Conservation (phyloP, 176 grass and related monocot species). For the Rhynchospora pubera region DNA sequence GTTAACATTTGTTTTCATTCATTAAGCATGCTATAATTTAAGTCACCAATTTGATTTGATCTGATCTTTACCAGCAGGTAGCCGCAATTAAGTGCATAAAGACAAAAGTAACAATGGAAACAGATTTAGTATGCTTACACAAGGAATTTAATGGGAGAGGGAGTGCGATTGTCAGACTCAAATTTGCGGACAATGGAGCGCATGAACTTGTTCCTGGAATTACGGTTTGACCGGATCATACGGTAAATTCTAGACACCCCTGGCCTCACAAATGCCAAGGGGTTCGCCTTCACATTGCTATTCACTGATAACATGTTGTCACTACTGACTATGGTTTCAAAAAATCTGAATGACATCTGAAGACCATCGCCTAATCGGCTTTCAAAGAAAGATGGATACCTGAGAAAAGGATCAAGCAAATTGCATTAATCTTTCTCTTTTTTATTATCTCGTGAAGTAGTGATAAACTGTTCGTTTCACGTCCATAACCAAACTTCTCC, state of each 20-base stretch:
- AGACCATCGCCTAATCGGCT: conserved; percentile 87
- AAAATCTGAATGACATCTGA: conserved; percentile 88
- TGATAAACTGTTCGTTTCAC: not conserved
- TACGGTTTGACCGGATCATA: conserved; percentile 75
- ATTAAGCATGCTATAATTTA: not conserved
- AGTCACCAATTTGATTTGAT: not conserved
- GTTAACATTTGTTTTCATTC: not conserved
- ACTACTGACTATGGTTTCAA: conserved; percentile 58
- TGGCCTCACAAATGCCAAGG: conserved; percentile 74
- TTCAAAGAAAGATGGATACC: conserved; percentile 97
- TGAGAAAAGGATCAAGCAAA: conserved; percentile 29
- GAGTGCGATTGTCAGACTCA: conserved; percentile 49
- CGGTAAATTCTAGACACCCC: conserved; percentile 91
- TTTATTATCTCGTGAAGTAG: not conserved
- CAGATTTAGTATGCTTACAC: conserved; percentile 46
- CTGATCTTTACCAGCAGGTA: not conserved
- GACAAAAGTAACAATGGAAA: not conserved
- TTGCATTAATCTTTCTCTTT: not conserved
- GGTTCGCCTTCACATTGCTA: conserved; percentile 55
- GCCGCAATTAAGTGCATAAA: not conserved
- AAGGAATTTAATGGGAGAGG: conserved; percentile 59
- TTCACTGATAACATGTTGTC: conserved; percentile 35
- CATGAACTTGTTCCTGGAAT: conserved; percentile 97
- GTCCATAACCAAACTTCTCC: not conserved
- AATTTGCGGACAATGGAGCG: conserved; percentile 92